Evolutionary conservation across 192 early-diverging fungal species (phyloP).

Genomic region (Linderina pennispora): DNA sequence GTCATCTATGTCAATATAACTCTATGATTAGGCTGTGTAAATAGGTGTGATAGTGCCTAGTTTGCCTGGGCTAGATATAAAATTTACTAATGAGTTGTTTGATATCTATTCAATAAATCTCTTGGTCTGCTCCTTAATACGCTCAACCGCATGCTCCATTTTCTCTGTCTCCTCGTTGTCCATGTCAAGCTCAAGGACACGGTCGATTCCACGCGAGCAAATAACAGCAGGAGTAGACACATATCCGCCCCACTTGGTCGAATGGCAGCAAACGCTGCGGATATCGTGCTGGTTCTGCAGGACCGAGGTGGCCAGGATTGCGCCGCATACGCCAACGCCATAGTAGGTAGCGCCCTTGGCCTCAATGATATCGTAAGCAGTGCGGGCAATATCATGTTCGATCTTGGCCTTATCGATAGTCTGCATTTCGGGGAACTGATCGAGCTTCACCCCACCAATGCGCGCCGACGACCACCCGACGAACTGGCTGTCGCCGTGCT

Average conservation of each 20-base stretch:
- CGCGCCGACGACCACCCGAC: slow-evolving; percentile 59
- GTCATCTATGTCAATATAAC: too few species aligned
- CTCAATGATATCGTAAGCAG: slow-evolving; percentile 67
- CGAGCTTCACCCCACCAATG: slow-evolving; percentile 53
- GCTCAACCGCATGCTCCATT: slow-evolving; percentile 38
- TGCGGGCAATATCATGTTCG: slow-evolving; percentile 47
- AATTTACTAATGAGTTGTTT: too few species aligned
- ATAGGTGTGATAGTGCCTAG: too few species aligned
- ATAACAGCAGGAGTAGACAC: slow-evolving; percentile 59
- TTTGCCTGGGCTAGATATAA: too few species aligned
- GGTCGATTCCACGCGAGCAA: slow-evolving; percentile 54
- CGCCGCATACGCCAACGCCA: slow-evolving; percentile 65
- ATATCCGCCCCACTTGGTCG: slow-evolving; percentile 45
- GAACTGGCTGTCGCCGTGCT: slow-evolving; percentile 73
- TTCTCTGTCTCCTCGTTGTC: slow-evolving; percentile 46
- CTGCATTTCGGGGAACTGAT: slow-evolving; percentile 51
- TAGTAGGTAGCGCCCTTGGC: slow-evolving; percentile 69
- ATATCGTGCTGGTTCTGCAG: slow-evolving; percentile 51
- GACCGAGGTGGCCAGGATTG: slow-evolving; percentile 51
- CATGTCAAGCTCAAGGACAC: slow-evolving; percentile 53
- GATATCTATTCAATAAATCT: neutral
- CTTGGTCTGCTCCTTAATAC: slow-evolving; percentile 18
- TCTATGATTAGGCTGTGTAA: too few species aligned
- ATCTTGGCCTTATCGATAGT: slow-evolving; percentile 41
- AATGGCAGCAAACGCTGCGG: slow-evolving; percentile 53